Percentiles rank a stretch among this genome's conserved stretches.
Conservation (phyloP, 768 basidiomycete species). For the Rhodotorula diobovata region DNA sequence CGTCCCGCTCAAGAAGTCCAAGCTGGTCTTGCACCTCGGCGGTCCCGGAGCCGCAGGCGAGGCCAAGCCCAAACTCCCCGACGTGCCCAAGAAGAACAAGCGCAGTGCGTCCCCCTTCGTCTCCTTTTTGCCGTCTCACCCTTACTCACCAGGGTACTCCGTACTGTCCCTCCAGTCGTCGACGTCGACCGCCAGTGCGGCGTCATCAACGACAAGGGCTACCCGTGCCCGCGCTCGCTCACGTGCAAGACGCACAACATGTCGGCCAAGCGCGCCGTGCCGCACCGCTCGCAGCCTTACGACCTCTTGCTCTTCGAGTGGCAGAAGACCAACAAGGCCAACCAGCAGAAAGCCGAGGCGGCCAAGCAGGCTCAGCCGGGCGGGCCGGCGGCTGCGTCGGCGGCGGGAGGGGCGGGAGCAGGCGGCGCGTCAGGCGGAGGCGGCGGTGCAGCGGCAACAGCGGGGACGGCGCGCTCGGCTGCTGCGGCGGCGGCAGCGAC, state of each 20-base stretch:
- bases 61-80: slow-evolving; percentile 27
- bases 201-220: slow-evolving; percentile 89
- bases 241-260: slow-evolving; percentile 98
- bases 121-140: not conserved
- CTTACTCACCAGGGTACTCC: not conserved
- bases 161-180: slow-evolving; percentile 47
- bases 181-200: slow-evolving; percentile 91
- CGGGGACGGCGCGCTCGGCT: not conserved
- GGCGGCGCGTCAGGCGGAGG: no score
- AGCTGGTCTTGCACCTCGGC: slow-evolving; percentile 29
- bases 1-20: slow-evolving; percentile 23
- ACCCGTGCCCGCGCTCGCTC: slow-evolving; percentile 88
- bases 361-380: not conserved
- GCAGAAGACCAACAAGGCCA: slow-evolving; percentile 49
- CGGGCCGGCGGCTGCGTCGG: not conserved
- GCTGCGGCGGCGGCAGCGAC: not conserved
- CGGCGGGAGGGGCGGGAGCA: not conserved
- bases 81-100: slow-evolving; percentile 52
- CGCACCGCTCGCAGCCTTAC: slow-evolving; percentile 74
- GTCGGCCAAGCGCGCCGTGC: slow-evolving; percentile 88
- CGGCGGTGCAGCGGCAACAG: no score
- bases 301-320: slow-evolving; percentile 86
- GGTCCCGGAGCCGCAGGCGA: not conserved
- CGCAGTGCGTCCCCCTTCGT: slow-evolving; percentile 48
- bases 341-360: slow-evolving; percentile 26